Conservation (phyloP, 148 eudicot genomes). For the Cornus controversa region DNA sequence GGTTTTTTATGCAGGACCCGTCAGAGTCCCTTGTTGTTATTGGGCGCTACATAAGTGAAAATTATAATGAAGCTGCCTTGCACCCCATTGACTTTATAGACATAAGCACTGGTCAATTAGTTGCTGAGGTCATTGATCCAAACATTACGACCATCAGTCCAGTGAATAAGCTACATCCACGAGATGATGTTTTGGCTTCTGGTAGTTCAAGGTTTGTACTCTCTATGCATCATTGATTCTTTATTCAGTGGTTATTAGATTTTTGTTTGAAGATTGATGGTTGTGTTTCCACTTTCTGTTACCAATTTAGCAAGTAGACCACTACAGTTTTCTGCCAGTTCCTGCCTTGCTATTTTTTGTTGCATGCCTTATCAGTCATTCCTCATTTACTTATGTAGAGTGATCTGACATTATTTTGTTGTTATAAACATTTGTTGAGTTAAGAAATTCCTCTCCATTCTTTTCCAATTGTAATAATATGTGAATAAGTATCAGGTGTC, state of each 20-base stretch:
- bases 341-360: no score
- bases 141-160: slow-evolving; percentile 89
- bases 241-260: neutral
- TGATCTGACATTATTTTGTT: no score
- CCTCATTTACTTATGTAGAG: no score
- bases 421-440: no score
- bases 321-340: no score
- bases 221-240: neutral
- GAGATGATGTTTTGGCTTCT: slow-evolving; percentile 79
- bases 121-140: slow-evolving; percentile 94
- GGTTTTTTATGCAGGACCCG: slow-evolving; percentile 57
- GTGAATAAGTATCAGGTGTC: no score
- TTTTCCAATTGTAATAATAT: no score
- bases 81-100: slow-evolving; percentile 96
- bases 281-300: neutral
- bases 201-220: slow-evolving; percentile 82
- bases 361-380: no score
- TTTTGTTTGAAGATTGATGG: neutral
- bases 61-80: slow-evolving; percentile 77
- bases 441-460: no score
- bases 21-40: slow-evolving; percentile 91
- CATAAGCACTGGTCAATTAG: slow-evolving; percentile 79
- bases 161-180: slow-evolving; percentile 94
- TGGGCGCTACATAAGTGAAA: slow-evolving; percentile 97
- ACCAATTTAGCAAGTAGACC: neutral